phyloP scores from a whole-genome alignment of 768 basidiomycete species.

The Suillus sp. region DNA sequence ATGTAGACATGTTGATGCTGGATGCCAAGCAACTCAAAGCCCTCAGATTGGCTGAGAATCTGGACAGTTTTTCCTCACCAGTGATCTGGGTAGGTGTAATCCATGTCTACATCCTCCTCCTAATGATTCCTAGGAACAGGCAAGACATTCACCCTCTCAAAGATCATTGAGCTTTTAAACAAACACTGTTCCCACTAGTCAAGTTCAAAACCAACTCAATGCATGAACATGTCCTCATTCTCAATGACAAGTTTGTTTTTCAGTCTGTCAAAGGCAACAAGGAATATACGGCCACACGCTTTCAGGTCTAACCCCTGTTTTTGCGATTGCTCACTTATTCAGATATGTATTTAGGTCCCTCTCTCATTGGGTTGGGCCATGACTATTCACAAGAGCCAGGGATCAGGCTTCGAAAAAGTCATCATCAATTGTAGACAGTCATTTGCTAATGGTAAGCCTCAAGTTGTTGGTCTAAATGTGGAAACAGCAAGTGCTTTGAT shows the following conservation, averaged over 20 bases:
- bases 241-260: not conserved
- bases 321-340: not conserved
- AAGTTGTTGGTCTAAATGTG: not conserved
- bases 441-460: not conserved
- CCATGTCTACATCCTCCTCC: not conserved
- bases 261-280: not conserved
- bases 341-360: not conserved
- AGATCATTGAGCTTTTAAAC: not conserved
- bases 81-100: not conserved
- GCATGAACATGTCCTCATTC: not conserved
- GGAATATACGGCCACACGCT: not conserved
- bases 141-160: not conserved
- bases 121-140: not conserved
- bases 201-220: not conserved
- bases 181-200: not conserved
- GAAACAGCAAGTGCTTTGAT: not conserved
- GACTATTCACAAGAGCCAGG: not conserved
- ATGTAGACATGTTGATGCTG: too few species aligned
- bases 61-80: not conserved
- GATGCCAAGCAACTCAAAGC: not conserved
- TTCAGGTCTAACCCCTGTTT: not conserved
- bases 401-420: not conserved
- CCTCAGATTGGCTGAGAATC: not conserved
- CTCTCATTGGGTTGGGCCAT: not conserved
- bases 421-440: not conserved